Conservation (phyloP, 495 filamentous ascomycete species). For the Hypoxylon perforatum region DNA sequence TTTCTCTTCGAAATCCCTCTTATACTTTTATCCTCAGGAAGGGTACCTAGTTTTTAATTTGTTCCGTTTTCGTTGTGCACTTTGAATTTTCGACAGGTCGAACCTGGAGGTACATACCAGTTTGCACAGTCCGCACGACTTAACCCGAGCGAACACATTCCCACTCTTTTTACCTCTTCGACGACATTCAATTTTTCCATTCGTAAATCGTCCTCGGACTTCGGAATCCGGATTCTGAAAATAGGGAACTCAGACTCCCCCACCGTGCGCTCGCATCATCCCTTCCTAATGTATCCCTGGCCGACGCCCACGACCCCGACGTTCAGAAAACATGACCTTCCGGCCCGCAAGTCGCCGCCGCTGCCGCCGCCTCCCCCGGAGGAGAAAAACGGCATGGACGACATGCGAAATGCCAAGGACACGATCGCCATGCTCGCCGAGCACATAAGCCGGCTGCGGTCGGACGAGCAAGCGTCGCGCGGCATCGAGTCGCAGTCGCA, state of each 20-base stretch:
- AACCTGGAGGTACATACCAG: background rate
- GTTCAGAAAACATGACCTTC: too few species aligned
- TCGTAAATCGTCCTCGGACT: too few species aligned
- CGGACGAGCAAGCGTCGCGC: slow-evolving; percentile 39
- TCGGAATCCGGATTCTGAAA: too few species aligned
- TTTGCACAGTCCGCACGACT: slow-evolving; percentile 5
- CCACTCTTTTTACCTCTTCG: slow-evolving; percentile 2
- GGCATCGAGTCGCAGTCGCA: background rate
- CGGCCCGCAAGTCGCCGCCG: background rate
- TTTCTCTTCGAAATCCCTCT: background rate
- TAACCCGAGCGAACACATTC: background rate
- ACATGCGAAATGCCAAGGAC: slow-evolving; percentile 37
- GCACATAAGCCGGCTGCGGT: slow-evolving; percentile 55
- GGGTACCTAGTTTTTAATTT: slow-evolving; percentile 3
- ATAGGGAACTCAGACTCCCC: too few species aligned
- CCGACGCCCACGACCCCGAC: background rate
- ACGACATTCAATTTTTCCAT: background rate
- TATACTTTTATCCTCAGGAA: slow-evolving; percentile 15
- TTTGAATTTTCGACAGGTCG: slow-evolving; percentile 17
- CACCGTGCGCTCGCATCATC: too few species aligned
- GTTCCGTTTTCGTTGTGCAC: background rate
- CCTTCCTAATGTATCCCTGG: slow-evolving; percentile 8
- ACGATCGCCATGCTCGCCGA: slow-evolving; percentile 52
- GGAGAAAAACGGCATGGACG: slow-evolving; percentile 32
- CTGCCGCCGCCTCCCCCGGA: slow-evolving; percentile 5